A percentile compares a stretch with the other conserved stretches of the same genome.
phyloP scores from a whole-genome alignment of 805 yeast genomes.

The Yarrowia phangngaensis region DNA sequence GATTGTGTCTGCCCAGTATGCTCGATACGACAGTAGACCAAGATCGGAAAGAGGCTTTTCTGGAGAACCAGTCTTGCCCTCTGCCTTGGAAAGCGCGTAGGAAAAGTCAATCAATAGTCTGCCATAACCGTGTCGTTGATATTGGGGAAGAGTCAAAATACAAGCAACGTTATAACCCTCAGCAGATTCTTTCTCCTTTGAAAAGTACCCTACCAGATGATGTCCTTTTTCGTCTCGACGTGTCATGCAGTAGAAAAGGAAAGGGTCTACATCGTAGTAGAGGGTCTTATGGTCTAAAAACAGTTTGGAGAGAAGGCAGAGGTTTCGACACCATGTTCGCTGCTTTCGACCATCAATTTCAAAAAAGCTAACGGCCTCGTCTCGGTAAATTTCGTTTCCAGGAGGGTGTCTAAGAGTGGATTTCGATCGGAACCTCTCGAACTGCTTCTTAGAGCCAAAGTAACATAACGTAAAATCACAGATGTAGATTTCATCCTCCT shows the following conservation, averaged over 20 bases:
- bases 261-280: conserved; percentile 97
- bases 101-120: conserved; percentile 88
- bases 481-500: conserved; percentile 81
- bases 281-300: conserved; percentile 94
- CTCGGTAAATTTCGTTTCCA: conserved; percentile 95
- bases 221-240: conserved; percentile 85
- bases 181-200: conserved; percentile 94
- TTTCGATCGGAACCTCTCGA: conserved; percentile 84
- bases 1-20: conserved; percentile 92
- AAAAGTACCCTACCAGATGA: conserved; percentile 93
- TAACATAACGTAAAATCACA: conserved; percentile 88
- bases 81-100: conserved; percentile 82
- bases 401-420: conserved; percentile 94
- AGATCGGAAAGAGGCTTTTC: conserved; percentile 95
- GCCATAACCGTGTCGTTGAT: conserved; percentile 94
- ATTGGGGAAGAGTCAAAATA: conserved; percentile 91
- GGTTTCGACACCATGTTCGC: conserved; percentile 94
- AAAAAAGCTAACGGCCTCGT: conserved; percentile 87
- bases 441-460: conserved; percentile 84
- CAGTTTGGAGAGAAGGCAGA: conserved; percentile 83
- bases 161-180: conserved; percentile 96
- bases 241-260: conserved; percentile 93
- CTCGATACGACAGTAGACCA: conserved; percentile 89
- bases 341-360: conserved; percentile 97
- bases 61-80: conserved; percentile 90